Conservation (phyloP, 805 yeast genomes). For the Henningerozyma blattae region DNA sequence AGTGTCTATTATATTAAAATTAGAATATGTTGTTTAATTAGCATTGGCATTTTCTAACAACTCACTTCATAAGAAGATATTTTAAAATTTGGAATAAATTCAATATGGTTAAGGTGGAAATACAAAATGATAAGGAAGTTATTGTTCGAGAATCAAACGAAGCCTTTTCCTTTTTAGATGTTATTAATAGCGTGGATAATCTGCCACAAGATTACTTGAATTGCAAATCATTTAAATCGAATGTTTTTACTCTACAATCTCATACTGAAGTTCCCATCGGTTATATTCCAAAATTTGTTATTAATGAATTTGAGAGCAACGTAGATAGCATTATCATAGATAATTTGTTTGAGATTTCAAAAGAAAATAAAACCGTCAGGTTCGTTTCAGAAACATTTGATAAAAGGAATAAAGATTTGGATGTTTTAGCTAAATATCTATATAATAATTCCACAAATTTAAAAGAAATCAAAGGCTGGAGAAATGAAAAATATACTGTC, state of each 20-base stretch:
- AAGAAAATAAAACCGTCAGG: conserved; percentile 10
- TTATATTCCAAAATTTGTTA: conserved; percentile 27
- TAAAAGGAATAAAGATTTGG: conserved; percentile 29
- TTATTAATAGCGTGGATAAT: conserved; percentile 19
- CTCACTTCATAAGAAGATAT: no score
- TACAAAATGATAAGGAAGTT: conserved; percentile 7
- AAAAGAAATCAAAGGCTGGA: conserved; percentile 55
- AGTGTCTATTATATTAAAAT: no score
- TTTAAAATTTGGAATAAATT: not conserved
- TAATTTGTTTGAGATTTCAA: conserved; percentile 19
- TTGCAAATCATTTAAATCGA: conserved; percentile 9
- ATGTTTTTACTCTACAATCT: conserved; percentile 25
- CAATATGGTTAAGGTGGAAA: conserved; percentile 14
- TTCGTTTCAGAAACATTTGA: conserved; percentile 22
- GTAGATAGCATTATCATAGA: conserved; percentile 6
- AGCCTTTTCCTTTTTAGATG: conserved; percentile 15
- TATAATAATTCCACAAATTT: conserved; percentile 18
- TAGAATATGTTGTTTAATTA: no score
- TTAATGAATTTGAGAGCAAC: conserved; percentile 22
- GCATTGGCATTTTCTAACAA: no score
- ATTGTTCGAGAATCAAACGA: conserved; percentile 12
- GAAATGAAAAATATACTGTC: conserved; percentile 70
- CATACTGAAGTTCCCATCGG: conserved; percentile 29
- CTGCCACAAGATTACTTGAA: conserved; percentile 14
- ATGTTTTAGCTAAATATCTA: conserved; percentile 31